Base-by-base conservation (phyloP, 2,329 filamentous ascomycete genomes). In the Thielaviopsis euricoi region DNA sequence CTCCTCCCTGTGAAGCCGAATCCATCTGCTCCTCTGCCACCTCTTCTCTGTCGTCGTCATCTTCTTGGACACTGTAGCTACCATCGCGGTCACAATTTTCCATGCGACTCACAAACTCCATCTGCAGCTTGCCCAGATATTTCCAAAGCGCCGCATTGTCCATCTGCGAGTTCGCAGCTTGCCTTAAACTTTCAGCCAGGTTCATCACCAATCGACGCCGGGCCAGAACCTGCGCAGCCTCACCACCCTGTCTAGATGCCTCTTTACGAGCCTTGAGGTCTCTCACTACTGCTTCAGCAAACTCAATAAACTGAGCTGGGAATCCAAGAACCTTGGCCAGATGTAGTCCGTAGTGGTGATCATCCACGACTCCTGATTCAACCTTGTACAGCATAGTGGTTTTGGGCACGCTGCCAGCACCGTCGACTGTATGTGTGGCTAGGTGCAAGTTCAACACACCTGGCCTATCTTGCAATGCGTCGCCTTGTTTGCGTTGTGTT, bases 371-470 rank as follows among this genome's bases (percentile, higher is more conserved):
- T 0, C 93, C 91, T 15, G 85, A 78, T 0, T 80, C 76, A 43
- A 96, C 78, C 62, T 83, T 90, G 71, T 97, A 97, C 0, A 93
- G 74, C 89, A 97, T 96, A 0, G 78, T 87, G 71, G 95, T 86
- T 40, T 78, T 81, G 1, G 74, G 73, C 2, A 72, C 62, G 0
- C 81, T 75, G 2, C 76, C 72, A 2, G 78, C 70, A 0, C 71
- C 68, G 1, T 66, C 65, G 0, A 74, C 74, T 52, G 83, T 81
- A 49, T 89, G 78, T 0, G 90, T 86, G 0, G 81, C 78, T 1
- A 97, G 77, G 66, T 96, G 89, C 1, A 95, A 73, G 63, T 88
- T 95, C 23, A 90, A 74, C 0, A 96, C 89, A 0, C 89, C 89
- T 17, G 79, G 81, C 12, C 87, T 80, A 62, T 89, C 83, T 1